Evolutionary conservation across 805 yeast species (phyloP), one percentile per base, ranked within the genome.

Genomic region (Maudiozyma bulderi): DNA sequence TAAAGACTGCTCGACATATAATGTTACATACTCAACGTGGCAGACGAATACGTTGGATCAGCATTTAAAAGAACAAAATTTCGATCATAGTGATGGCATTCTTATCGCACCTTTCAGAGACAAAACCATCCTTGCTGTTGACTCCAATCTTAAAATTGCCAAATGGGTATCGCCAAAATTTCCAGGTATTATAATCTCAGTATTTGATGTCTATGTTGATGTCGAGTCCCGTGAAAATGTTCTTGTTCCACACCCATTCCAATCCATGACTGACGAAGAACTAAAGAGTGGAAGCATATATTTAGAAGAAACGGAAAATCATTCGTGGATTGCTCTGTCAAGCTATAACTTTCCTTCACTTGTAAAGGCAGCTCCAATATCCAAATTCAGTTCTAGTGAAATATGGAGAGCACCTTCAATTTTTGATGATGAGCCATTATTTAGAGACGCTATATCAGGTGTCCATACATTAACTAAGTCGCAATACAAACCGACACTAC

Each of bases 271-370:
- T 5, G 49, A 46, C 30, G 52, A 38, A 51, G 48, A 40, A 9
- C 52, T 49, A 10, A 50, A 53, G 3, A 68, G 70, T 45, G 55
- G 70, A 37, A 80, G 82, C 2, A 83, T 91, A 9, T 81, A 81
- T 56, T 72, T 91, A 37, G 86, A 80, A 50, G 74, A 81, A 32
- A 79, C 89, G 0, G 71, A 70, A 32, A 70, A 72, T 44, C 82
- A 84, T 3, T 73, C 84, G 1, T 90, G 96, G 95, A 86, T 77
- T 70, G 96, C 96, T 4, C 73, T 91, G 77, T 84, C 95, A 26
- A 84, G 81, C 55, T 62, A 67, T 28, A 75, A 81, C 55, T 91
- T 83, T 61, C 96, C 96, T 0, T 81, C 95, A 0, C 66, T 91
- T 45, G 88, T 91, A 8, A 78, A 80, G 49, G 77, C 87, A 7